A percentile compares a stretch with the other conserved stretches of the same genome.
These are phyloP conservation scores for Fusarium setosum DNA, from an alignment of 2,329 filamentous ascomycete genomes.

Conservation along the genomic window DNA sequence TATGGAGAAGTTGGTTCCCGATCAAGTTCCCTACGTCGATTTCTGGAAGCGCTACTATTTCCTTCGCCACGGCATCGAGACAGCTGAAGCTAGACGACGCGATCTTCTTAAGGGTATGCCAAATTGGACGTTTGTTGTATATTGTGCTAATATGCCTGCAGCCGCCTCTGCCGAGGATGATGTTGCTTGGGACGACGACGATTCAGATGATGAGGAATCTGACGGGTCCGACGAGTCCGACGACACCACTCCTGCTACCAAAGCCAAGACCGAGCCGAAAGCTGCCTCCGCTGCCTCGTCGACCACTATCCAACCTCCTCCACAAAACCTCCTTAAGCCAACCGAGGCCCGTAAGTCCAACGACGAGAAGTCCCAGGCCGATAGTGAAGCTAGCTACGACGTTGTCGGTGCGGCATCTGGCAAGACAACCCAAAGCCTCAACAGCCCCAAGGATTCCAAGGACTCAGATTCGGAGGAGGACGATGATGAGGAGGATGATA, in stretches of 20 bases:
- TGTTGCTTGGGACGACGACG: constrained; percentile 77
- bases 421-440: constrained; percentile 80
- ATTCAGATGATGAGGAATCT: constrained; percentile 62
- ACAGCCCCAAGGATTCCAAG: constrained; percentile 68
- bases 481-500: no score
- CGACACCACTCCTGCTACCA: not conserved
- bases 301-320: constrained; percentile 68
- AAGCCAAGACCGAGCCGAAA: constrained; percentile 43
- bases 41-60: constrained; percentile 99
- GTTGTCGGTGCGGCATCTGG: constrained; percentile 84
- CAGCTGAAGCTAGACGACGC: constrained; percentile 86
- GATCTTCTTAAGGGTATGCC: constrained; percentile 89
- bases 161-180: constrained; percentile 79
- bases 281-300: constrained; percentile 67
- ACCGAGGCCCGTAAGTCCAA: constrained; percentile 78
- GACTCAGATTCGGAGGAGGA: no score
- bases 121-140: not conserved
- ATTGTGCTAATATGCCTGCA: constrained; percentile 45
- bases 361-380: constrained; percentile 89
- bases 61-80: constrained; percentile 90
- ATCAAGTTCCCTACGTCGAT: constrained; percentile 84
- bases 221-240: no score
- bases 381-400: constrained; percentile 97
- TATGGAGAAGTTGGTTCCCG: constrained; percentile 97
- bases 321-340: constrained; percentile 66